phyloP scores from a whole-genome alignment of 306 rosid species.

The Macrotyloma uniflorum region DNA sequence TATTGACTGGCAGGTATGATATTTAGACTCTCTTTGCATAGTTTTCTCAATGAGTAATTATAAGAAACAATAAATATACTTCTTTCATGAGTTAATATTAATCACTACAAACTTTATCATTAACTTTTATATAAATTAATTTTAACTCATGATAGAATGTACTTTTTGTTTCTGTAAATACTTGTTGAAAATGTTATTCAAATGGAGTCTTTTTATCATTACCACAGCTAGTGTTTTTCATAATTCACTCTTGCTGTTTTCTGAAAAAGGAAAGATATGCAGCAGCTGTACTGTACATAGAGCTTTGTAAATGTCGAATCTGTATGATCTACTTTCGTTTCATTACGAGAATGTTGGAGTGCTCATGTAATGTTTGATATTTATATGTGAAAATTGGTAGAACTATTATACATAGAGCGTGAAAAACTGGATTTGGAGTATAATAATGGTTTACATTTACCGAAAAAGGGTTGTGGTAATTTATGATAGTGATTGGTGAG shows the following conservation, averaged over 20 bases:
- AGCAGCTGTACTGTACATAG: slow-evolving; percentile 9
- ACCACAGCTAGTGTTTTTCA: neutral
- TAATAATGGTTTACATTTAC: neutral
- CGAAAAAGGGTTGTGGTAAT: neutral
- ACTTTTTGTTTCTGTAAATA: neutral
- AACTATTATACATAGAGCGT: neutral
- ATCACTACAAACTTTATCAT: neutral
- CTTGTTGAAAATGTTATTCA: neutral
- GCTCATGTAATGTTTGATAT: neutral
- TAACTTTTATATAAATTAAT: neutral
- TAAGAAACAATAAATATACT: neutral
- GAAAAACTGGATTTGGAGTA: neutral
- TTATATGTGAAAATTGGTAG: neutral
- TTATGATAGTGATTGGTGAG: neutral
- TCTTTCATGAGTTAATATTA: neutral
- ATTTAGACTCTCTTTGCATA: neutral
- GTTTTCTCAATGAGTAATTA: neutral
- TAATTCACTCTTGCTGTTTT: neutral
- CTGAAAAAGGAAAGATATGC: slow-evolving; percentile 3
- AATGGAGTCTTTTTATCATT: neutral
- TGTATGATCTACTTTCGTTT: neutral
- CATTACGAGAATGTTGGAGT: neutral
- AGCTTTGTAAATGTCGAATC: slow-evolving; percentile 15
- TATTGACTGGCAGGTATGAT: neutral
- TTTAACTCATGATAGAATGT: neutral